phyloP scores from a whole-genome alignment of 2,329 filamentous ascomycete species.

The Claviceps paspali region DNA sequence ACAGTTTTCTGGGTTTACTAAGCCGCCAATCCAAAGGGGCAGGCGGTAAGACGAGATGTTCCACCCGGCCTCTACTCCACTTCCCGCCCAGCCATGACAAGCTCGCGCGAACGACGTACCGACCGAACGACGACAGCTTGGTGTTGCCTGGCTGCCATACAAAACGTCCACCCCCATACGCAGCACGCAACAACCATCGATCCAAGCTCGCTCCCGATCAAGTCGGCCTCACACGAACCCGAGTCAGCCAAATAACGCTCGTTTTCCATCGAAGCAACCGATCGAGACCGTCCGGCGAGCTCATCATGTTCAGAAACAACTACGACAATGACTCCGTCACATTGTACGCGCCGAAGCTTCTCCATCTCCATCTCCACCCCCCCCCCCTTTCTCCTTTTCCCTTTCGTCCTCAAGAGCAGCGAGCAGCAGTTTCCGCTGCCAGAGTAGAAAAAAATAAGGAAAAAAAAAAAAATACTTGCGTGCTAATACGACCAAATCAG shows the following conservation, averaged over 20 bases:
- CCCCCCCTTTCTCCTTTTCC: not conserved
- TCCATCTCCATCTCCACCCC: not conserved
- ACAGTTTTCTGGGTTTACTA: too few species aligned
- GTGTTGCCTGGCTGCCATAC: slow-evolving; percentile 9
- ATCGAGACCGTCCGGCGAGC: slow-evolving; percentile 5
- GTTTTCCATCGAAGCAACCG: not conserved
- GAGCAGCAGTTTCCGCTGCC: not conserved
- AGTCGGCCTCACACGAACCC: slow-evolving; percentile 4
- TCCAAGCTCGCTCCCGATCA: slow-evolving; percentile 6
- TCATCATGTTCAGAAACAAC: slow-evolving; percentile 96
- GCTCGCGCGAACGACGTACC: slow-evolving; percentile 2
- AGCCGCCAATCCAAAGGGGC: not conserved
- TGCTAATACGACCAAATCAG: slow-evolving; percentile 31
- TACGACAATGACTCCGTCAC: slow-evolving; percentile 99
- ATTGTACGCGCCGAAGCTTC: slow-evolving; percentile 50
- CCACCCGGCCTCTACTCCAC: too few species aligned
- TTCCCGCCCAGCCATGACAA: slow-evolving; percentile 2
- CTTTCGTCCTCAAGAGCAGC: not conserved
- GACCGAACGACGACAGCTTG: slow-evolving; percentile 14
- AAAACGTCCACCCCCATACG: slow-evolving; percentile 8
- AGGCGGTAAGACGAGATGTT: slow-evolving; percentile 9
- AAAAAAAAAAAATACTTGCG: too few species aligned
- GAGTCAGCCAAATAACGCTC: not conserved
- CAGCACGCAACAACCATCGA: too few species aligned
- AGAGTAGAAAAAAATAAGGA: too few species aligned